Percentiles rank a stretch among this genome's conserved stretches.
These are phyloP conservation scores for Aspergillus thermomutatus DNA, from an alignment of 2,329 filamentous ascomycete species.

Conservation along the genomic window DNA sequence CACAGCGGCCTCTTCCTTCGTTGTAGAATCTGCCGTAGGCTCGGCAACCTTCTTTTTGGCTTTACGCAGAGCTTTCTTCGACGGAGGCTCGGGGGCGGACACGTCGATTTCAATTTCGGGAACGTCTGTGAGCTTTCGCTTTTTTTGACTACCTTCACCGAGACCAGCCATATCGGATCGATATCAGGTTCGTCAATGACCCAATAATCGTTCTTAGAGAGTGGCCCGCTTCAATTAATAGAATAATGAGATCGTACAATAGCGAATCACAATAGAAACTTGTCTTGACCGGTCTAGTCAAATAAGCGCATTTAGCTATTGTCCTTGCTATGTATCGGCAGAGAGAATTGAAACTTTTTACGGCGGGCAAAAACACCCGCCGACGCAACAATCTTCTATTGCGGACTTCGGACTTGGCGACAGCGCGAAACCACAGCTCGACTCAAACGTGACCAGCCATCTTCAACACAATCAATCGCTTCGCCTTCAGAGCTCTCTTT, in stretches of 20 bases:
- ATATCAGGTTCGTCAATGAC: background rate
- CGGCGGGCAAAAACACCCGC: constrained; percentile 25
- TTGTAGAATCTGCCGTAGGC: constrained; percentile 18
- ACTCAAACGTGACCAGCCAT: constrained; percentile 9
- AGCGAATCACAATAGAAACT: background rate
- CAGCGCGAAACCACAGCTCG: constrained; percentile 8
- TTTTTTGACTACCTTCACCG: constrained; percentile 46
- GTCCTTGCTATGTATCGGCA: background rate
- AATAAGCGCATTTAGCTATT: background rate
- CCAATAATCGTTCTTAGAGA: background rate
- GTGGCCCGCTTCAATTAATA: background rate
- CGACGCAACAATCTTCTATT: background rate
- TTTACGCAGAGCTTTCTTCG: constrained; percentile 85
- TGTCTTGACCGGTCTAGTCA: background rate
- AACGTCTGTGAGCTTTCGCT: constrained; percentile 63
- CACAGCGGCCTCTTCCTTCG: constrained; percentile 36
- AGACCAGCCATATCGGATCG: constrained; percentile 27
- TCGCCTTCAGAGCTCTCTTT: constrained; percentile 5
- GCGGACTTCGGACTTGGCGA: constrained; percentile 21
- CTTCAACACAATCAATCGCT: constrained; percentile 3
- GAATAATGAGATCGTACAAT: background rate
- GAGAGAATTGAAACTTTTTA: constrained; percentile 25
- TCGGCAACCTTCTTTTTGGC: constrained; percentile 65
- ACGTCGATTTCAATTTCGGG: constrained; percentile 84
- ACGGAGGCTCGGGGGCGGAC: constrained; percentile 83